Evolutionary conservation across 1,284 basidiomycete species (phyloP).

Genomic region (Ceratobasidium sp.): DNA sequence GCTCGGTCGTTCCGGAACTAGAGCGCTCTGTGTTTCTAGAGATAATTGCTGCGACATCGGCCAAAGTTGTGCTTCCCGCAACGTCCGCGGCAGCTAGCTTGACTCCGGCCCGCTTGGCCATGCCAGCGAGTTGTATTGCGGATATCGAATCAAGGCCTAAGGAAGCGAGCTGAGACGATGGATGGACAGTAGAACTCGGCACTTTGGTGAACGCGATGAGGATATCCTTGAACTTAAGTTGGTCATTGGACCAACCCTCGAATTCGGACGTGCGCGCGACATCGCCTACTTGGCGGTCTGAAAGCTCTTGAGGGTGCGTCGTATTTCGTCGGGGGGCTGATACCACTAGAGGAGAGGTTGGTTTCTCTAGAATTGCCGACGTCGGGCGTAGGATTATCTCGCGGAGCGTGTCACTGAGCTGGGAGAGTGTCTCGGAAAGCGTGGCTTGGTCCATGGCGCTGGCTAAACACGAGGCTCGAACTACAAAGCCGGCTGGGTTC

Average conservation of each 20-base stretch:
- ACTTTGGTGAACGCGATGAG: slow-evolving; percentile 37
- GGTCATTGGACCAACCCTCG: slow-evolving; percentile 28
- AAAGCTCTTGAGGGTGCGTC: background rate
- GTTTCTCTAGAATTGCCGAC: background rate
- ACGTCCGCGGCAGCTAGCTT: slow-evolving; percentile 36
- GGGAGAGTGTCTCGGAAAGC: slow-evolving; percentile 9
- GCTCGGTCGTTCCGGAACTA: background rate
- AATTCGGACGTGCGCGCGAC: slow-evolving; percentile 10
- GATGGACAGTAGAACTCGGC: slow-evolving; percentile 27
- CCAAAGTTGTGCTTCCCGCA: slow-evolving; percentile 31
- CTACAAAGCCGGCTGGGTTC: slow-evolving; percentile 44
- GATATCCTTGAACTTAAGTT: slow-evolving; percentile 32
- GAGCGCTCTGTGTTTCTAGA: slow-evolving; percentile 9
- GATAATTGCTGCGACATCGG: slow-evolving; percentile 35
- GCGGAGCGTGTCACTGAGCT: slow-evolving; percentile 15
- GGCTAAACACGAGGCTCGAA: slow-evolving; percentile 39
- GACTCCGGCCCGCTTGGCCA: slow-evolving; percentile 58
- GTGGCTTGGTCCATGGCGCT: slow-evolving; percentile 14
- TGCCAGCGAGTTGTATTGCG: slow-evolving; percentile 64
- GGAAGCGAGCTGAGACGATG: slow-evolving; percentile 50
- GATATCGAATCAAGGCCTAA: slow-evolving; percentile 69
- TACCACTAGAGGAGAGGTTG: background rate
- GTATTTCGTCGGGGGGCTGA: background rate
- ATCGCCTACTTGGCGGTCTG: background rate
- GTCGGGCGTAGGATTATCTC: slow-evolving; percentile 9